Percentiles rank a stretch among this genome's conserved stretches.
Evolutionary conservation across 495 filamentous ascomycete species (phyloP).

Genomic region (Penicillium taxi): DNA sequence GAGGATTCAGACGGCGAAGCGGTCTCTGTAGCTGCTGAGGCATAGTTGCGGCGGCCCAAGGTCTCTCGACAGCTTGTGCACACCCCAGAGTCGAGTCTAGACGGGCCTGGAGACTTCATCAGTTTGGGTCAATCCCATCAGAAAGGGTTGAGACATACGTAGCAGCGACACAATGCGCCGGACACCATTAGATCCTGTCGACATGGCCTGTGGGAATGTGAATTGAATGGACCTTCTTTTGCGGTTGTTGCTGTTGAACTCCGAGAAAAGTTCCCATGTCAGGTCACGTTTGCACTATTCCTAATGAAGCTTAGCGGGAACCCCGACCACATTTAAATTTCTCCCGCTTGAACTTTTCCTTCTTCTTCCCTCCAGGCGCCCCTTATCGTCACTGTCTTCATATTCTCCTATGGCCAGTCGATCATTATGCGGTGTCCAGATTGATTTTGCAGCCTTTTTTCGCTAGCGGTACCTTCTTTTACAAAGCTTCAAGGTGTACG

Average conservation of each 20-base stretch:
- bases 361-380: constrained; percentile 39
- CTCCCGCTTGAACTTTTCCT: constrained; percentile 6
- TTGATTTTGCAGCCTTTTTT: constrained; percentile 52
- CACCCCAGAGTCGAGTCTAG: constrained; percentile 36
- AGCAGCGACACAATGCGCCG: constrained; percentile 36
- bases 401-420: constrained; percentile 43
- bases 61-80: constrained; percentile 47
- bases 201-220: constrained; percentile 25
- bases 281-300: constrained; percentile 30
- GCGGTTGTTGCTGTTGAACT: constrained; percentile 8
- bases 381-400: constrained; percentile 57
- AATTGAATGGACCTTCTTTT: constrained; percentile 6
- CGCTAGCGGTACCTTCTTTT: constrained; percentile 64
- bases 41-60: constrained; percentile 38
- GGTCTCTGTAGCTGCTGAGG: constrained; percentile 34
- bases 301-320: constrained; percentile 11
- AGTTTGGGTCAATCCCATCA: constrained; percentile 8
- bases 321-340: constrained; percentile 13
- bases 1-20: constrained; percentile 19
- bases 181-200: constrained; percentile 39
- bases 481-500: constrained; percentile 52
- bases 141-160: constrained; percentile 22
- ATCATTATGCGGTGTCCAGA: constrained; percentile 61
- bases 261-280: constrained; percentile 42
- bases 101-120: constrained; percentile 25